Evolutionary conservation across 495 filamentous ascomycete species (phyloP).

Genomic region (Penicillium antarcticum): DNA sequence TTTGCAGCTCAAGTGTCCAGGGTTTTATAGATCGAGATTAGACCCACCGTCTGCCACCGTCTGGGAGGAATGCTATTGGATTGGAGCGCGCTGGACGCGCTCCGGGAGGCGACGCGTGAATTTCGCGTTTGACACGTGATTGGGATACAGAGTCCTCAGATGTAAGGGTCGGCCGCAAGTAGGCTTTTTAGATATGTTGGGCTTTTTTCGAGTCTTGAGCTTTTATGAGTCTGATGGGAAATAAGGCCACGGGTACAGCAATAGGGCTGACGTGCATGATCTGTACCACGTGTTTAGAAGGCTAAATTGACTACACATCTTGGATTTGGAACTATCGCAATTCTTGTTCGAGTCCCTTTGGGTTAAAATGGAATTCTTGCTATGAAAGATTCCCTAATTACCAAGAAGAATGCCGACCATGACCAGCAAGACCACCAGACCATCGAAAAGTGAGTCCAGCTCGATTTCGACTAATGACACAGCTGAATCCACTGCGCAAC

Average conservation of each 20-base stretch:
- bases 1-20: too few species aligned
- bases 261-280: background rate
- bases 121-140: background rate
- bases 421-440: background rate
- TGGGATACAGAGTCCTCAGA: background rate
- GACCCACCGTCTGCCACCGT: too few species aligned
- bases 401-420: background rate
- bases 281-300: background rate
- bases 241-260: background rate
- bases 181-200: too few species aligned
- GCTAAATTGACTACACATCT: background rate
- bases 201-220: too few species aligned
- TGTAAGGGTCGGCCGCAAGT: too few species aligned
- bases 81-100: background rate
- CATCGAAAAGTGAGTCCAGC: background rate
- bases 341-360: background rate
- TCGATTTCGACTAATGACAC: conserved; percentile 30
- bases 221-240: too few species aligned
- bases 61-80: background rate
- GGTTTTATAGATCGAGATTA: background rate
- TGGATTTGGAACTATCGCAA: background rate
- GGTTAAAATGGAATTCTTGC: background rate
- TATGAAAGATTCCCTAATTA: background rate
- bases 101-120: background rate
- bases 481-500: conserved; percentile 45